phyloP scores from a whole-genome alignment of 192 early-diverging fungal genomes.

The Umbelopsis sp. region DNA sequence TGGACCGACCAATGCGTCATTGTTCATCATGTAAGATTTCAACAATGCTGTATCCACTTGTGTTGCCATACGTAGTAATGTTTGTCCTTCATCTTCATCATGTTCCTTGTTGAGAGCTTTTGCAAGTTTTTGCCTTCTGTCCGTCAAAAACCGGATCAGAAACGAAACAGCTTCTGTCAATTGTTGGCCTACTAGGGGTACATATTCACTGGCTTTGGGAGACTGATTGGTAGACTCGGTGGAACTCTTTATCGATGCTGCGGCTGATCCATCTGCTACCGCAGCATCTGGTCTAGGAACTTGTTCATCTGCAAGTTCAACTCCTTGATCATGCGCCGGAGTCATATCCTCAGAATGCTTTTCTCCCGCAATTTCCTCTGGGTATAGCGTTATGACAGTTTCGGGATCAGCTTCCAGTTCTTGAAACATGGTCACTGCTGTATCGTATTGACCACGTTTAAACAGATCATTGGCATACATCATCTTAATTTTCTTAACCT shows the following conservation, averaged over 20 bases:
- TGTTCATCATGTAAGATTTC: constrained; percentile 87
- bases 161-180: constrained; percentile 60
- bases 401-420: constrained; percentile 66
- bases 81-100: constrained; percentile 33
- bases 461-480: constrained; percentile 76
- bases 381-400: constrained; percentile 71
- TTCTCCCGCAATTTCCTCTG: constrained; percentile 64
- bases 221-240: neutral
- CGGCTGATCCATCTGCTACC: constrained; percentile 13
- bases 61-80: constrained; percentile 53
- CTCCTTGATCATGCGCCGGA: constrained; percentile 22
- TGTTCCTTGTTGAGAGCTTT: constrained; percentile 49
- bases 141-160: constrained; percentile 87
- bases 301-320: constrained; percentile 7
- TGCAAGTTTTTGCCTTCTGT: constrained; percentile 77
- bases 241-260: constrained; percentile 19
- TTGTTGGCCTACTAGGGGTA: constrained; percentile 46
- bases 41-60: constrained; percentile 90
- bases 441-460: constrained; percentile 63
- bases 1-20: constrained; percentile 85
- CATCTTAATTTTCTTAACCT: constrained; percentile 60
- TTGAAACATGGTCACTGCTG: constrained; percentile 64
- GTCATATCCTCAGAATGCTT: constrained; percentile 34
- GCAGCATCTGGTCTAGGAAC: constrained; percentile 15
- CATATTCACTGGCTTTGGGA: constrained; percentile 9